These are phyloP conservation scores for Astrephomene gubernaculifera DNA, from an alignment of 139 green algal genomes.

Conservation along the genomic window DNA sequence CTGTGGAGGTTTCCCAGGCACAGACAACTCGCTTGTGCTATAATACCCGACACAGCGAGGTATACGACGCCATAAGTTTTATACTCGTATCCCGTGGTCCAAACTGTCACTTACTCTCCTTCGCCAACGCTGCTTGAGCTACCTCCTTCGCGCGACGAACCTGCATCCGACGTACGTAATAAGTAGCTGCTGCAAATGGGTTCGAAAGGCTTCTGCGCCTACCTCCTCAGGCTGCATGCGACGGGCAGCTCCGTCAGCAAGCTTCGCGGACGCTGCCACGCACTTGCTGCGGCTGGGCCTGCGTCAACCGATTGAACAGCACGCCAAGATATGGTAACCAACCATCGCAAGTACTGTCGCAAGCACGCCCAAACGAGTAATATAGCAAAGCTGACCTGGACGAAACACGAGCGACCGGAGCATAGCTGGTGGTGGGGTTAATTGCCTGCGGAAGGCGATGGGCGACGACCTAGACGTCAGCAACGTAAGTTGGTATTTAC, in stretches of 20 bases:
- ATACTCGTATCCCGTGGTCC: not conserved
- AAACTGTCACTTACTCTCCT: conserved; percentile 24
- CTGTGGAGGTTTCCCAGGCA: too few species aligned
- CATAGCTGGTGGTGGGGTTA: not conserved
- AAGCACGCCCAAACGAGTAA: too few species aligned
- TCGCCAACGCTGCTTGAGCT: conserved; percentile 19
- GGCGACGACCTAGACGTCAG: not conserved
- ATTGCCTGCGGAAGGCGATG: not conserved
- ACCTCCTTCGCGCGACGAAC: conserved; percentile 41
- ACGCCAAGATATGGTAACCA: not conserved
- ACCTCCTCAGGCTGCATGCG: conserved; percentile 27
- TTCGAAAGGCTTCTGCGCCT: too few species aligned
- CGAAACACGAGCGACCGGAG: not conserved
- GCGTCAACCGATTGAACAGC: not conserved
- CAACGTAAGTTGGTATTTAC: not conserved
- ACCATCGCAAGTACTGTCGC: too few species aligned
- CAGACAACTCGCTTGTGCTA: too few species aligned
- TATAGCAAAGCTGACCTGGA: not conserved
- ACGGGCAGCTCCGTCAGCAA: conserved; percentile 25
- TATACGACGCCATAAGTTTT: too few species aligned
- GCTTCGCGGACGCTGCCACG: conserved; percentile 16
- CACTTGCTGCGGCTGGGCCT: conserved; percentile 13
- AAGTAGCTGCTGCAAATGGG: too few species aligned
- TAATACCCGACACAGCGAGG: too few species aligned
- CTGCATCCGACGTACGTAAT: too few species aligned